Base-by-base conservation (phyloP, 129 eudicot species). In the Kitagawia praeruptora region DNA sequence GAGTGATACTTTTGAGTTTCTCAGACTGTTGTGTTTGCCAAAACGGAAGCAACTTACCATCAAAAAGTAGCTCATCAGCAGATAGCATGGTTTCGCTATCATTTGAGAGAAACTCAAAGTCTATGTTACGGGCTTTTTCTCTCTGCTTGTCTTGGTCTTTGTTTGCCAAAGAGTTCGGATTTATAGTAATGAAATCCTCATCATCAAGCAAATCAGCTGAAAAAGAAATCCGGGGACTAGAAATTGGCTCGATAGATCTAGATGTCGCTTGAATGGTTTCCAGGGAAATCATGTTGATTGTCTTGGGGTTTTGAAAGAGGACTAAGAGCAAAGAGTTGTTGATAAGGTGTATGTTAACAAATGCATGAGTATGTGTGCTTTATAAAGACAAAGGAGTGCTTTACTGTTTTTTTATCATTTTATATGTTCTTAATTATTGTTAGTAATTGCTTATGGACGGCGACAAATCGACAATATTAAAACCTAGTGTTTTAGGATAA, bases 31-130 rank as follows among this genome's bases (percentile, higher is more conserved):
- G 92, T 41, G 79, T 87, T 81, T 93, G 98, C 87, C 96, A 85
- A 78, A 85, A 89, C 1, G 98, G 98, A 5, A 91, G 91, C 21
- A 93, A n/a, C 51, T 91, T 93, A 3, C 98, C 98, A 79, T 93
- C 98, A 41, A 80, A 89, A 73, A 93, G 87, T 23, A 93, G 85
- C 79, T 93, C 91, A 69, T 93, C 98, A 2, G 98, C 98, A 2
- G 89, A 75, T n/a, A 87, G 79, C 97, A 93, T 93, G 16, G 85
- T 58, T 7, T 82, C 85, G 75, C 76, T 74, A 21, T 86, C 82
- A 71, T 69, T 80, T 0, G 98, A 93, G 6, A 91, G 81, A 58
- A 93, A 93, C 89, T 93, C 98, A 41, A 93, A 93, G 41, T 93
- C 97, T 2, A 79, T 81, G 28, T 69, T 77, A 19, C 81, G 82